Conservation (phyloP, 2,329 filamentous ascomycete species). For the Microdochium trichocladiopsis region DNA sequence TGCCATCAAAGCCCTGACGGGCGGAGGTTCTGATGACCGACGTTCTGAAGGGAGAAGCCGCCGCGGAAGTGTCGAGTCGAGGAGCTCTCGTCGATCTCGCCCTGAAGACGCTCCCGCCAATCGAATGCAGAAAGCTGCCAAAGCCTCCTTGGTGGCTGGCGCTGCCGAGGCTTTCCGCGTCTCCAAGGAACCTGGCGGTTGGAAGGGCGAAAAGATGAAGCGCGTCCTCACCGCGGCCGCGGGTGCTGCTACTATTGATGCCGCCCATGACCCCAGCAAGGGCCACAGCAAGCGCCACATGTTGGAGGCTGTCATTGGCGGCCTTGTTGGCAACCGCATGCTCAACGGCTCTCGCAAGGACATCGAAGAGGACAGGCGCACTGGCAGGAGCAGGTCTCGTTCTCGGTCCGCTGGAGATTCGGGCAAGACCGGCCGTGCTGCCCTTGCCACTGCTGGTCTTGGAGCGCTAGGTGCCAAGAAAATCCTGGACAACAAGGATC, state of each 20-base stretch:
- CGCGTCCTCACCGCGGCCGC: constrained; percentile 82
- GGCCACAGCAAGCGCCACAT: constrained; percentile 81
- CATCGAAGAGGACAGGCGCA: constrained; percentile 53
- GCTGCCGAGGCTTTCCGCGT: constrained; percentile 89
- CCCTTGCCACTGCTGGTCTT: constrained; percentile 54
- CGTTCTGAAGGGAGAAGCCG: constrained; percentile 20
- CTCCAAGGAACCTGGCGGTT: constrained; percentile 80
- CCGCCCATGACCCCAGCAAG: constrained; percentile 61
- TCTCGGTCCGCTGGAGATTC: constrained; percentile 39
- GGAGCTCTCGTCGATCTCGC: constrained; percentile 45
- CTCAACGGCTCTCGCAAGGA: constrained; percentile 71
- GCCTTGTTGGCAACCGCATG: constrained; percentile 77
- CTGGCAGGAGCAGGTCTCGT: constrained; percentile 61
- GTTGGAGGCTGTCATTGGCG: constrained; percentile 80
- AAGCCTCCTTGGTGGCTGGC: constrained; percentile 83
- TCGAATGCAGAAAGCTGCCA: constrained; percentile 79
- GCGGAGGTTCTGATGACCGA: constrained; percentile 33
- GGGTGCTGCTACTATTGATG: constrained; percentile 81
- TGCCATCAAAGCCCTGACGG: constrained; percentile 53
- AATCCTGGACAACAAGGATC: constrained; percentile 36
- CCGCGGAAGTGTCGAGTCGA: constrained; percentile 29
- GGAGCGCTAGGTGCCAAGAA: constrained; percentile 58
- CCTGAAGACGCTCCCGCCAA: constrained; percentile 37
- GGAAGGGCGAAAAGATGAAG: constrained; percentile 88
- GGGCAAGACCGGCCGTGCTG: constrained; percentile 51